Percentiles rank a stretch among this genome's conserved stretches.
phyloP scores from a whole-genome alignment of 495 filamentous ascomycete species.

The Penicillium lagena region DNA sequence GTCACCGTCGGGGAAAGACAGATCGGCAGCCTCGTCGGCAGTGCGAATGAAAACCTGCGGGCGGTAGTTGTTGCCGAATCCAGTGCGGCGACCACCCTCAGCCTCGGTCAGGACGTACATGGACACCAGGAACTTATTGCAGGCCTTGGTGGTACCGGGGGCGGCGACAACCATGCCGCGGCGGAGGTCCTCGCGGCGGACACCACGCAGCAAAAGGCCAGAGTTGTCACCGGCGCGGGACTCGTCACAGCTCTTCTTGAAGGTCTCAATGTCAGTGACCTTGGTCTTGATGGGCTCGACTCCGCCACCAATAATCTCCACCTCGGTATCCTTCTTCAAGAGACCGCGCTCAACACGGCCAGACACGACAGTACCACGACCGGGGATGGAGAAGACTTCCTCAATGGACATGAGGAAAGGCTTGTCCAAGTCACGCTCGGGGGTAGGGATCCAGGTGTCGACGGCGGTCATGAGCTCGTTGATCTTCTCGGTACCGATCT shows the following conservation, averaged over 20 bases:
- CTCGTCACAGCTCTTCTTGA: constrained; percentile 97
- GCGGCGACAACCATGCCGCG: constrained; percentile 89
- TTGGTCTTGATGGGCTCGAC: constrained; percentile 85
- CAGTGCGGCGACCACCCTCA: constrained; percentile 92
- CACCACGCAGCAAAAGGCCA: constrained; percentile 90
- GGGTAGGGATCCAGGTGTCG: constrained; percentile 94
- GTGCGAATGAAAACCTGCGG: constrained; percentile 95
- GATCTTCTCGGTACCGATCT: constrained; percentile 80
- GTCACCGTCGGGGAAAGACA: constrained; percentile 79
- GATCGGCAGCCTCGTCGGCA: constrained; percentile 76
- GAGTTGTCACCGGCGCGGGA: constrained; percentile 95
- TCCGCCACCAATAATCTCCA: constrained; percentile 83
- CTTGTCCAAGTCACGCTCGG: constrained; percentile 85
- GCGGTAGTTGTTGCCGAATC: constrained; percentile 88
- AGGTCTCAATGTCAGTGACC: constrained; percentile 98
- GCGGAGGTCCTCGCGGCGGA: constrained; percentile 86
- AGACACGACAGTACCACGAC: constrained; percentile 93
- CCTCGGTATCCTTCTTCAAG: constrained; percentile 85
- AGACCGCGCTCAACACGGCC: constrained; percentile 95
- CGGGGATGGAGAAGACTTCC: constrained; percentile 96
- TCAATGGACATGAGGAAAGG: constrained; percentile 98
- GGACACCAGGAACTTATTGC: constrained; percentile 86
- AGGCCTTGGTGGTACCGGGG: constrained; percentile 71
- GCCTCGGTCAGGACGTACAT: constrained; percentile 97
- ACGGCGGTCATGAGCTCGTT: constrained; percentile 84